Conservation (phyloP, 208 protist species). For the Leishmania mexicana region DNA sequence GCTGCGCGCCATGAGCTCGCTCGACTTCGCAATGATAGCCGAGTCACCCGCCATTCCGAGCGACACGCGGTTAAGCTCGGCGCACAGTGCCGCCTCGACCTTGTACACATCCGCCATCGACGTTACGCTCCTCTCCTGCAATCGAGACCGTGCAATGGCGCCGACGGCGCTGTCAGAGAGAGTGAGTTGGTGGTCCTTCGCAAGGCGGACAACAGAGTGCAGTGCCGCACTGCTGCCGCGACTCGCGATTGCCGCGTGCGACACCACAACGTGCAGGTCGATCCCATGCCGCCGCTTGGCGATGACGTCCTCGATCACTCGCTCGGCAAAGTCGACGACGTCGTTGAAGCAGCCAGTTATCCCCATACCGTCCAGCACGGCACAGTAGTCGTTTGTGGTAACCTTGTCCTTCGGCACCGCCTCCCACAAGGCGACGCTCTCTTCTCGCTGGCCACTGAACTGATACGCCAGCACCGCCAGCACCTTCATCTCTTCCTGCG, state of each 20-base stretch:
- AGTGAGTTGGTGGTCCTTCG: slow-evolving; percentile 18
- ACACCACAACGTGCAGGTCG: slow-evolving; percentile 53
- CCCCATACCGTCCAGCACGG: slow-evolving; percentile 76
- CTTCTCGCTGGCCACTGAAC: slow-evolving; percentile 46
- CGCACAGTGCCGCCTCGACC: slow-evolving; percentile 48
- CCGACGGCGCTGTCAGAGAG: slow-evolving; percentile 69
- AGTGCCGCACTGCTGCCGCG: slow-evolving; percentile 42
- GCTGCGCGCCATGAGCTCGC: slow-evolving; percentile 57
- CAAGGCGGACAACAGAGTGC: slow-evolving; percentile 42
- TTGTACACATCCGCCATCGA: slow-evolving; percentile 63
- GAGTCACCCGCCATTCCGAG: slow-evolving; percentile 78
- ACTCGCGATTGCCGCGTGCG: slow-evolving; percentile 47
- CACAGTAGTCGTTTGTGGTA: slow-evolving; percentile 58
- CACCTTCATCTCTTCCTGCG: slow-evolving; percentile 53
- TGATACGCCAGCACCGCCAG: slow-evolving; percentile 78
- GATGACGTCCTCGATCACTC: slow-evolving; percentile 9
- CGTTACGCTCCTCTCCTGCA: slow-evolving; percentile 31
- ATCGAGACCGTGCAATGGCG: slow-evolving; percentile 38
- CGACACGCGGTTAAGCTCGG: slow-evolving; percentile 41
- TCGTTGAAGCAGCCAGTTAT: slow-evolving; percentile 56
- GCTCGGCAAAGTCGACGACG: slow-evolving; percentile 34
- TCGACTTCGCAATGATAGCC: slow-evolving; percentile 75
- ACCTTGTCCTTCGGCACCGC: slow-evolving; percentile 54
- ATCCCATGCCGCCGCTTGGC: slow-evolving; percentile 19
- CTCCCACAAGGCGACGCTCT: slow-evolving; percentile 48